Percentiles rank a stretch among this genome's conserved stretches.
phyloP scores from a whole-genome alignment of 352 stramenopile species.

The Globisporangium splendens region DNA sequence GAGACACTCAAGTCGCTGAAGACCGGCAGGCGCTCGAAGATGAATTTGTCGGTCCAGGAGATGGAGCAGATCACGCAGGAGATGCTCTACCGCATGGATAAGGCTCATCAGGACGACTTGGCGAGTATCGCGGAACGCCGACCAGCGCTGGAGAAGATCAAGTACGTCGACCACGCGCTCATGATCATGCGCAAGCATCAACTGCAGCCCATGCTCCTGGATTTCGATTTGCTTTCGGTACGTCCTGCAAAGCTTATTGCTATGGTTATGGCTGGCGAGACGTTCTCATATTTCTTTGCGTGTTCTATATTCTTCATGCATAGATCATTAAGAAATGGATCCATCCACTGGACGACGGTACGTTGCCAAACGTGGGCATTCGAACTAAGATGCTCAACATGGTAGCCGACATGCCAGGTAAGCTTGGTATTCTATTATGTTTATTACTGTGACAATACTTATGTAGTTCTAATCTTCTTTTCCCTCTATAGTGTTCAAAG shows the following conservation, averaged over 20 bases:
- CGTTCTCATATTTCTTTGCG: background rate
- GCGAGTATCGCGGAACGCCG: conserved; percentile 50
- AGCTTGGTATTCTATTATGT: background rate
- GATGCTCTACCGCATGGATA: conserved; percentile 88
- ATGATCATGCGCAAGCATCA: conserved; percentile 77
- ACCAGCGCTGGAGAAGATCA: conserved; percentile 82
- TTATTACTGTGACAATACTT: too few species aligned
- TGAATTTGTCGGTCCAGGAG: conserved; percentile 80
- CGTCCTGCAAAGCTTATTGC: background rate
- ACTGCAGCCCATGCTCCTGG: conserved; percentile 84
- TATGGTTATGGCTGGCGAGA: background rate
- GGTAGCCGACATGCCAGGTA: conserved; percentile 72
- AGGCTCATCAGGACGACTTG: conserved; percentile 76
- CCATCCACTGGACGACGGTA: conserved; percentile 72
- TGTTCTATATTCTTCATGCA: conserved; percentile 2
- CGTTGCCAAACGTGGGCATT: conserved; percentile 79
- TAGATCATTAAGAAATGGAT: conserved; percentile 91
- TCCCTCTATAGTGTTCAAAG: conserved; percentile 65
- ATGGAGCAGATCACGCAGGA: conserved; percentile 86
- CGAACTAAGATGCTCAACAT: conserved; percentile 86
- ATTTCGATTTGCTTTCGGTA: conserved; percentile 85
- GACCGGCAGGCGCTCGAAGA: conserved; percentile 70
- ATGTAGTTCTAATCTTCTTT: background rate
- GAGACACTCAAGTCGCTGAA: conserved; percentile 83
- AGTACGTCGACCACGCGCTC: conserved; percentile 73